These are phyloP conservation scores for Vanrija sp. DNA, from an alignment of 1,284 basidiomycete species.

Conservation along the genomic window DNA sequence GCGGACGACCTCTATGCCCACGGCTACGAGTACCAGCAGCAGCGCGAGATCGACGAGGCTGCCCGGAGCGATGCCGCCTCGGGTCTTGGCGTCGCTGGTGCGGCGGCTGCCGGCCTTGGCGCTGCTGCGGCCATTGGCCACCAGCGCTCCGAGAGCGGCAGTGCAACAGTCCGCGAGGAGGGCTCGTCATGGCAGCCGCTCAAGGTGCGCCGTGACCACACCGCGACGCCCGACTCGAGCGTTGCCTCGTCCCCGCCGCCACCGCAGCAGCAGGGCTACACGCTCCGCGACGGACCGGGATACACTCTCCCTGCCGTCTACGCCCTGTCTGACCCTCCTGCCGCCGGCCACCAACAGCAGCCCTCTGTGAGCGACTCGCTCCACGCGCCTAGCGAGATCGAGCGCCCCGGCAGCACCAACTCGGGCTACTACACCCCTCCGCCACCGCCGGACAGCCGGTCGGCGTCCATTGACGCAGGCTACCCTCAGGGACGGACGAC, in stretches of 20 bases:
- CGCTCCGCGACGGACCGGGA: slow-evolving; percentile 3
- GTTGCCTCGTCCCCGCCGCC: background rate
- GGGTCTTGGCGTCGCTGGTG: background rate
- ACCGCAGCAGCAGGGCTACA: background rate
- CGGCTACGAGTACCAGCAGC: slow-evolving; percentile 46
- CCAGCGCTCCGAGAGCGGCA: background rate
- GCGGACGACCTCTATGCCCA: background rate
- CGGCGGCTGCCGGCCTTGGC: background rate
- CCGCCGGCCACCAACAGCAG: background rate
- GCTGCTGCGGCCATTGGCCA: background rate
- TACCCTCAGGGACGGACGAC: background rate
- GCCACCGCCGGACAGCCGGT: background rate
- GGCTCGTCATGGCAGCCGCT: slow-evolving; percentile 11
- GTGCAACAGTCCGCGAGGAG: background rate
- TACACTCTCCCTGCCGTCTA: background rate
- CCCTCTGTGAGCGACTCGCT: background rate
- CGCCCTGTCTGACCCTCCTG: background rate
- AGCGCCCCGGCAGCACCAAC: background rate
- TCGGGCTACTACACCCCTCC: slow-evolving; percentile 10
- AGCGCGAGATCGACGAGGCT: slow-evolving; percentile 30
- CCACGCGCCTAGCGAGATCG: background rate
- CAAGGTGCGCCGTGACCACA: background rate
- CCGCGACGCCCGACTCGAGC: background rate
- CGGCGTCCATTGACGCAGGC: background rate
- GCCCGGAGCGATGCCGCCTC: slow-evolving; percentile 1